These are phyloP conservation scores for Lentinula novae-zelandiae DNA, from an alignment of 1,284 basidiomycete genomes.

Conservation along the genomic window DNA sequence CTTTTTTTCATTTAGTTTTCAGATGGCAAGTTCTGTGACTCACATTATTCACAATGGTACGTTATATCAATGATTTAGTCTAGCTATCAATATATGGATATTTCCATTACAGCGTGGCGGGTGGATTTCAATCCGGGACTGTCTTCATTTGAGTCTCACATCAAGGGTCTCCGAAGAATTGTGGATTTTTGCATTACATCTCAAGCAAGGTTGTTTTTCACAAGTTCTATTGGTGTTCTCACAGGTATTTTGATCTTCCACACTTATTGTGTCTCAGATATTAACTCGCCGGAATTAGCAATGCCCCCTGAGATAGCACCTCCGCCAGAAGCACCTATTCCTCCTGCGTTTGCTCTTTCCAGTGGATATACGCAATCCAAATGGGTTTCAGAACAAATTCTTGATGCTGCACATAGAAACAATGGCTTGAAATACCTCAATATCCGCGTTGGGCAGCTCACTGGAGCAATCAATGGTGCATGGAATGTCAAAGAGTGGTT, in stretches of 20 bases:
- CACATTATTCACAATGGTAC: conserved; percentile 23
- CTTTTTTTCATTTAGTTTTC: background rate
- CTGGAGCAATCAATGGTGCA: conserved; percentile 23
- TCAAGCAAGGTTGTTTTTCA: conserved; percentile 15
- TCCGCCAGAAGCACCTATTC: background rate
- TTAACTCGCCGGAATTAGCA: background rate
- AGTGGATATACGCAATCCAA: conserved; percentile 21
- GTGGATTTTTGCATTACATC: conserved; percentile 17
- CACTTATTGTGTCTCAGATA: background rate
- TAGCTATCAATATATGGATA: background rate
- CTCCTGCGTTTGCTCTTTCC: background rate
- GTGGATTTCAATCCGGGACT: conserved; percentile 23
- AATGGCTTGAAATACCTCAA: background rate
- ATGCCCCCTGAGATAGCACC: background rate
- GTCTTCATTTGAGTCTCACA: conserved; percentile 16
- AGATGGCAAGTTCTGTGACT: conserved; percentile 17
- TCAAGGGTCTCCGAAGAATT: conserved; percentile 18
- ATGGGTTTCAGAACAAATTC: conserved; percentile 19
- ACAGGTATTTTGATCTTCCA: background rate
- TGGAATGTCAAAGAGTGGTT: conserved; percentile 29
- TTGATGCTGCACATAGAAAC: conserved; percentile 8
- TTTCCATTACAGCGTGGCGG: conserved; percentile 20
- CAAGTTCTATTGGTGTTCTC: conserved; percentile 14
- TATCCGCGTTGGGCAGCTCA: conserved; percentile 16
- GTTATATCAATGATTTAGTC: background rate